Base-by-base conservation (phyloP, 1,139 yeast species). In the Candida buenavistaensis region DNA sequence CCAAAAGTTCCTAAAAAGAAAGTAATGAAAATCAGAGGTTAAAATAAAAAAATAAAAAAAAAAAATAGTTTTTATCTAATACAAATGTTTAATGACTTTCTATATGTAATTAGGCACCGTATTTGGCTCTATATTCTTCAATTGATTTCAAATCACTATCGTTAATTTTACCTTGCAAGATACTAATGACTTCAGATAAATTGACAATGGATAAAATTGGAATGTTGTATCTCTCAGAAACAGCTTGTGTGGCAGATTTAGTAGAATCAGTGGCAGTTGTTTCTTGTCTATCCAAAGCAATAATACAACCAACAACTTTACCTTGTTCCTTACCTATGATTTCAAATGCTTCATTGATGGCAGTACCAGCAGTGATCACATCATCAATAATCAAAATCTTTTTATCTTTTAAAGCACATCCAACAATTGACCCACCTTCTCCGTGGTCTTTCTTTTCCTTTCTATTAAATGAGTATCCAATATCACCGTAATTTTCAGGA, bases 331-430 rank as follows among this genome's bases (percentile, higher is more conserved):
- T 67, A 16, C 69, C 69, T 51, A 92, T 88, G 51, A 92, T 85
- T 35, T 75, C 80, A 49, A 88, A 85, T 1, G 97, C 97, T 63
- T 92, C 97, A 52, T 84, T 85, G 57, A 90, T 89, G 36, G 98
- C 98, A 40, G 97, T 92, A 26, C 98, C 98, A 3, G 98, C 97
- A 41, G 97, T 92, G 80, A 92, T 90, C 33, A 92, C 97, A 54
- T 92, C 98, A 61, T 92, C 98, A 46, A 92, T 88, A 51, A 92
- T 84, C 52, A 92, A 69, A 22, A 89, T 78, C 43, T 72, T 74
- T 60, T 89, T 84, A 37, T 77, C 85, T 42, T 74, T 72, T 50
- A 92, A 73, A 3, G 78, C 62, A 29, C 87, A 79, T 22, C 98
- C 98, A 26, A 92, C 98, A 52, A 92, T 86, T 40, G 78, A 77